These are phyloP conservation scores for Pholiota microspora DNA, from an alignment of 768 basidiomycete genomes.

Conservation along the genomic window DNA sequence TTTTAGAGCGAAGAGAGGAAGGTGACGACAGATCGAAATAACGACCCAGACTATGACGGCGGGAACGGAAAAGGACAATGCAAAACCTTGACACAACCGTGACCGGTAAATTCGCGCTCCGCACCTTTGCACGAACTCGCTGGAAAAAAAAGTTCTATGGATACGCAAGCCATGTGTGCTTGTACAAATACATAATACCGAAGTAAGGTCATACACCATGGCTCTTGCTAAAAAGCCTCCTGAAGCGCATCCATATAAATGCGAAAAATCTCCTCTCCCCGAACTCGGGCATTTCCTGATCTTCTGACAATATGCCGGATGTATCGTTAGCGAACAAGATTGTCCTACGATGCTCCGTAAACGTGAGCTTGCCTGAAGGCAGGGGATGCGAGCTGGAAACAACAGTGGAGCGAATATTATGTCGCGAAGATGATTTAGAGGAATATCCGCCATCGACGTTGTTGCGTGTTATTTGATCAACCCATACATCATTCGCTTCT, in stretches of 20 bases:
- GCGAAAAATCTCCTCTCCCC: slow-evolving; percentile 5
- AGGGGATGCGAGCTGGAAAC: slow-evolving; percentile 21
- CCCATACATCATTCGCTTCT: not conserved
- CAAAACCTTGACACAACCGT: too few species aligned
- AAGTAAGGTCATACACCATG: not conserved
- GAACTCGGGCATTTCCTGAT: slow-evolving; percentile 4
- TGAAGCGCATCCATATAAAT: slow-evolving; percentile 9
- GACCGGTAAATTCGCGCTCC: not conserved
- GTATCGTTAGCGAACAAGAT: slow-evolving; percentile 23
- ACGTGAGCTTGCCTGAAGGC: slow-evolving; percentile 24
- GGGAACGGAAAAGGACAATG: too few species aligned
- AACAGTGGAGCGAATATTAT: slow-evolving; percentile 21
- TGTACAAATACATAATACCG: too few species aligned
- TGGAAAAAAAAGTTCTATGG: too few species aligned
- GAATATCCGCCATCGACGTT: slow-evolving; percentile 12
- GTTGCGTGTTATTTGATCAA: slow-evolving; percentile 2
- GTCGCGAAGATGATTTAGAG: slow-evolving; percentile 20
- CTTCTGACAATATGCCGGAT: not conserved
- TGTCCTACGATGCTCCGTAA: slow-evolving; percentile 29
- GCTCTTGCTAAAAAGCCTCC: slow-evolving; percentile 9
- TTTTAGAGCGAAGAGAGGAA: not conserved
- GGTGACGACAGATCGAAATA: too few species aligned
- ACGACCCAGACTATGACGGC: too few species aligned
- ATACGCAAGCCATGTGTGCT: too few species aligned
- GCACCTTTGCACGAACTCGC: not conserved